A percentile compares a stretch with the other conserved stretches of the same genome.
Conservation (phyloP, 805 yeast genomes). For the Hanseniaspora vineae region DNA sequence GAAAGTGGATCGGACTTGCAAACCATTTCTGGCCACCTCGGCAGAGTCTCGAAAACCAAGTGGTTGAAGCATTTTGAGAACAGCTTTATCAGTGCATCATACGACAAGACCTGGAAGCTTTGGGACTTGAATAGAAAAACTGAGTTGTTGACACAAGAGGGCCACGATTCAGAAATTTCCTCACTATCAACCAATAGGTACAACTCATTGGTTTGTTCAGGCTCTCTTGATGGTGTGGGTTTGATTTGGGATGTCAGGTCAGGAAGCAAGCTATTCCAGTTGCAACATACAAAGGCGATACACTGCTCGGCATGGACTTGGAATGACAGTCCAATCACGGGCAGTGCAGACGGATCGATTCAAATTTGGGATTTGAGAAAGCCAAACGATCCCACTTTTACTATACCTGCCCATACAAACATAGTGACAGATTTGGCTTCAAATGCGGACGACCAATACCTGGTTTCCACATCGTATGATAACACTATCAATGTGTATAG, state of each 20-base stretch:
- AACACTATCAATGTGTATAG: conserved; percentile 49
- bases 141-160: conserved; percentile 63
- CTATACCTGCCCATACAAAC: conserved; percentile 66
- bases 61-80: conserved; percentile 49
- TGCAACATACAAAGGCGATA: conserved; percentile 60
- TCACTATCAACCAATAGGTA: conserved; percentile 54
- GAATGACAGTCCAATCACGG: conserved; percentile 62
- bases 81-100: conserved; percentile 57
- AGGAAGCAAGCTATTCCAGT: conserved; percentile 47
- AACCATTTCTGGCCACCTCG: conserved; percentile 31
- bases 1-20: conserved; percentile 3
- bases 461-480: conserved; percentile 63
- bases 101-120: conserved; percentile 75
- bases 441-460: conserved; percentile 32
- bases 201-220: conserved; percentile 65
- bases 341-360: conserved; percentile 68
- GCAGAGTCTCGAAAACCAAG: conserved; percentile 46
- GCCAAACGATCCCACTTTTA: conserved; percentile 23
- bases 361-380: conserved; percentile 80
- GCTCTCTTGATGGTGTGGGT: conserved; percentile 64
- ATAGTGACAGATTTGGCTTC: conserved; percentile 56
- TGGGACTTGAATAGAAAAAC: conserved; percentile 54
- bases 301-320: conserved; percentile 60
- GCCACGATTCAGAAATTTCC: conserved; percentile 67
- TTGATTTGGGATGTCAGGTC: conserved; percentile 79